These are phyloP conservation scores for Kwoniella newhampshirensis DNA, from an alignment of 768 basidiomycete species.

Conservation along the genomic window DNA sequence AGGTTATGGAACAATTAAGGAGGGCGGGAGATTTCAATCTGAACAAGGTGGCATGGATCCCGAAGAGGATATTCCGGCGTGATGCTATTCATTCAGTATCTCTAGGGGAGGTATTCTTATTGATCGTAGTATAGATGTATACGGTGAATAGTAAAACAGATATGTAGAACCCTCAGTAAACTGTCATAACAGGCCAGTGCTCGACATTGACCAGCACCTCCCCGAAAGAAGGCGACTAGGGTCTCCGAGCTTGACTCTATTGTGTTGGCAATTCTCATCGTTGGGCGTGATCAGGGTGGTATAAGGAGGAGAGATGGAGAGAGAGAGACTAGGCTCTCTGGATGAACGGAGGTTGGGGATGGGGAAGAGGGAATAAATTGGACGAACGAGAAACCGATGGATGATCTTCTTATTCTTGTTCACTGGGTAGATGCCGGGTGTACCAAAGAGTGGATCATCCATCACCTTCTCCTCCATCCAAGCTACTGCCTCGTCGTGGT, in stretches of 20 bases:
- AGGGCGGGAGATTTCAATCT: no score
- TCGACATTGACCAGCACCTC: conserved; percentile 28
- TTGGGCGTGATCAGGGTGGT: conserved; percentile 1
- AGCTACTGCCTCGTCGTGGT: conserved; percentile 2
- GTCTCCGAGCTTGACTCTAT: conserved; percentile 32
- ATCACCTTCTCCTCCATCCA: conserved; percentile 1
- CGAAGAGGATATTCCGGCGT: no score
- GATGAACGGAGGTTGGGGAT: no score
- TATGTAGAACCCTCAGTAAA: conserved; percentile 26
- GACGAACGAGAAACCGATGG: conserved; percentile 8
- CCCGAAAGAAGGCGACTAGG: conserved; percentile 20
- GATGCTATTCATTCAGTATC: no score
- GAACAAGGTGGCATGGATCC: no score
- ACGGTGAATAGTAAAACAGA: no score
- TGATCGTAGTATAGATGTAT: no score
- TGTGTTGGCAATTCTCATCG: conserved; percentile 31
- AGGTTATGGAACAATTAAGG: no score
- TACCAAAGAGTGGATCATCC: background rate
- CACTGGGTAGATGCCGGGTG: no score
- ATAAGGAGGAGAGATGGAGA: background rate
- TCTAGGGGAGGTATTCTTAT: no score
- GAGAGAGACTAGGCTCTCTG: no score
- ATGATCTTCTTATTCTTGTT: no score
- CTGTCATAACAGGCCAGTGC: conserved; percentile 29
- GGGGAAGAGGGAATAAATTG: conserved; percentile 3